Base-by-base conservation (phyloP, 306 rosid species). In the Lablab purpureus region DNA sequence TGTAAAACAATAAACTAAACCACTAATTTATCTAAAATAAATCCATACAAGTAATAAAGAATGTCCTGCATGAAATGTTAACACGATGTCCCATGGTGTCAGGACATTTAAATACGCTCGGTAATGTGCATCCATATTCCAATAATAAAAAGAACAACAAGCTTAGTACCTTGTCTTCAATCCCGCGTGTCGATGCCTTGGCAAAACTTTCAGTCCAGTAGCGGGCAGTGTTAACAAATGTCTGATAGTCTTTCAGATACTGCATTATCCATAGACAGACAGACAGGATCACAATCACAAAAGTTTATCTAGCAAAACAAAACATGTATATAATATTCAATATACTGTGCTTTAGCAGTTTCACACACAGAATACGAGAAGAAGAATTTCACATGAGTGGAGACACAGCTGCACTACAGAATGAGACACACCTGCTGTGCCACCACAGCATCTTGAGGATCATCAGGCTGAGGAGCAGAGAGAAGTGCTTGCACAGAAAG, bases 381-480 rank as follows among this genome's bases (percentile, higher is more conserved):
- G 18, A 78, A 41, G 45, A 28, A 18, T 17, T 43, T 80, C 47
- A 50, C 51, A 30, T 30, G 45, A 76, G 45, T 34, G 51, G 32
- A 40, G 74, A 52, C 21, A 32, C 17, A 37, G 60, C 34, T 52
- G 71, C 59, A 47, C 50, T 27, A 36, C 28, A 54, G 73, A 76
- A 74, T n/a, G 10, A 59, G 49, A 18, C 45, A 80, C 28, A 95
- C 99, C 97, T 95, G 99, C 64, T 93, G 85, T 50, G 99, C 99
- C 70, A 95, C 99, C 73, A 95, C 98, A 30, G 99, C 99, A 88
- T 95, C 99, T 87, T 95, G 99, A 87, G 99, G 99, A 89, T 95
- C 98, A 90, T 93, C 99, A 8, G 99, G 97, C 80, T 89, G 90
- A 75, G 99, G 99, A 52, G 99, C 94, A 81, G 99, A 95, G 63